Evolutionary conservation across 2,329 filamentous ascomycete genomes (phyloP).

Genomic region (Sphaceloma murrayae): DNA sequence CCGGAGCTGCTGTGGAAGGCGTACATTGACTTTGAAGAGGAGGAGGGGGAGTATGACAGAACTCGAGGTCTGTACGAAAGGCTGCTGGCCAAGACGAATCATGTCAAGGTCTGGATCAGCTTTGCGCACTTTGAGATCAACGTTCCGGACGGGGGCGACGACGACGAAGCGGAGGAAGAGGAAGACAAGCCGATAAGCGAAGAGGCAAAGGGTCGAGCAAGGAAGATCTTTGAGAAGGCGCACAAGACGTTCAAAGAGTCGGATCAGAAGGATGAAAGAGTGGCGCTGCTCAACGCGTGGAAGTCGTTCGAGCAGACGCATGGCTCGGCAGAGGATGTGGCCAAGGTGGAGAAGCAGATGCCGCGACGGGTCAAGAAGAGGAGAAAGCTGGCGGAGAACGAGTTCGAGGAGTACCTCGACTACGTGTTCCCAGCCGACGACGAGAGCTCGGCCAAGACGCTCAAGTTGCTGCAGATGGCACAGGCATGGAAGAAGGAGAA

Average conservation of each 20-base stretch:
- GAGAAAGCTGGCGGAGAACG: slow-evolving; percentile 82
- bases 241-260: slow-evolving; percentile 80
- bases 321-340: slow-evolving; percentile 63
- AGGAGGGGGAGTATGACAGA: slow-evolving; percentile 80
- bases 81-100: slow-evolving; percentile 85
- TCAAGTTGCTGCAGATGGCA: slow-evolving; percentile 74
- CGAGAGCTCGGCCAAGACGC: slow-evolving; percentile 71
- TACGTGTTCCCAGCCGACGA: slow-evolving; percentile 97
- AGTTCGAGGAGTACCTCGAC: slow-evolving; percentile 93
- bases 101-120: slow-evolving; percentile 98
- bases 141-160: slow-evolving; percentile 63
- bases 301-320: slow-evolving; percentile 83
- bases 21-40: slow-evolving; percentile 97
- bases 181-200: slow-evolving; percentile 59
- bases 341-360: slow-evolving; percentile 85
- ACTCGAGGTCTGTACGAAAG: slow-evolving; percentile 80
- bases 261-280: slow-evolving; percentile 88
- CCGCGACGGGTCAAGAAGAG: slow-evolving; percentile 86
- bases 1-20: slow-evolving; percentile 95
- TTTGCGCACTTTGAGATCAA: slow-evolving; percentile 98
- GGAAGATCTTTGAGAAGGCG: slow-evolving; percentile 75
- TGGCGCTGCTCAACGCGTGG: slow-evolving; percentile 84
- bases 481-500: slow-evolving; percentile 73
- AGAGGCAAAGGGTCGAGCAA: slow-evolving; percentile 70
- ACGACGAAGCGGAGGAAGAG: slow-evolving; percentile 50